These are phyloP conservation scores for Torrubiellomyces zombiae DNA, from an alignment of 2,329 filamentous ascomycete species.

Conservation along the genomic window DNA sequence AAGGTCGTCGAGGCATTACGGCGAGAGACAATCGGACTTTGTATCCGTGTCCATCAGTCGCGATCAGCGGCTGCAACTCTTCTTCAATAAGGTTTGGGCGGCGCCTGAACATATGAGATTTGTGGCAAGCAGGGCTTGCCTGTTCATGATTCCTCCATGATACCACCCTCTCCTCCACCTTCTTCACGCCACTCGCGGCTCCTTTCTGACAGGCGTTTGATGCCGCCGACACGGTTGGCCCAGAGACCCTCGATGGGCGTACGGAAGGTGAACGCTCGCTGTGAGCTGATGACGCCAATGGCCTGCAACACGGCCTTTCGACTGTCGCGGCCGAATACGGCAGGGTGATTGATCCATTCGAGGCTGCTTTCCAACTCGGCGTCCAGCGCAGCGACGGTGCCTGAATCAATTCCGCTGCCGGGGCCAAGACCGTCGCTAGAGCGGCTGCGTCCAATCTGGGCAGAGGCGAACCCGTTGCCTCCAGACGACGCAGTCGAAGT, in stretches of 20 bases:
- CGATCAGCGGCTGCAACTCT: too few relatives aligned
- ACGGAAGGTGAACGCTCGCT: constrained; percentile 84
- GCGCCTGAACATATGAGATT: too few relatives aligned
- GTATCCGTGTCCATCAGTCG: too few relatives aligned
- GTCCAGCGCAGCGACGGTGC: constrained; percentile 73
- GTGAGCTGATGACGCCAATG: constrained; percentile 90
- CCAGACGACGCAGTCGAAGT: constrained; percentile 28
- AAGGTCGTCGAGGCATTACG: too few relatives aligned
- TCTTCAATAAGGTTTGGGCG: too few relatives aligned
- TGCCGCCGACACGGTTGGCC: constrained; percentile 66
- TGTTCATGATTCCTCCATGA: constrained; percentile 42
- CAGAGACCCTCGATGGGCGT: constrained; percentile 80
- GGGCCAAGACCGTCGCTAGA: constrained; percentile 43
- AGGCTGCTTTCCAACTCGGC: constrained; percentile 77
- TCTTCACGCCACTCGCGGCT: constrained; percentile 87
- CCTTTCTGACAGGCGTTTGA: constrained; percentile 65
- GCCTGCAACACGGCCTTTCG: constrained; percentile 92
- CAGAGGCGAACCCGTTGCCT: constrained; percentile 19
- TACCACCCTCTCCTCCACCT: constrained; percentile 54
- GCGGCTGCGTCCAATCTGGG: constrained; percentile 31
- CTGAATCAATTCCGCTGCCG: constrained; percentile 63
- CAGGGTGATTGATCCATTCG: constrained; percentile 96
- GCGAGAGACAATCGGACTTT: too few relatives aligned
- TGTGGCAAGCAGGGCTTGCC: too few relatives aligned
- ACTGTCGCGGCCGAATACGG: constrained; percentile 83